These are phyloP conservation scores for Ricinus communis DNA, from an alignment of 345 rosid genomes.

Conservation along the genomic window DNA sequence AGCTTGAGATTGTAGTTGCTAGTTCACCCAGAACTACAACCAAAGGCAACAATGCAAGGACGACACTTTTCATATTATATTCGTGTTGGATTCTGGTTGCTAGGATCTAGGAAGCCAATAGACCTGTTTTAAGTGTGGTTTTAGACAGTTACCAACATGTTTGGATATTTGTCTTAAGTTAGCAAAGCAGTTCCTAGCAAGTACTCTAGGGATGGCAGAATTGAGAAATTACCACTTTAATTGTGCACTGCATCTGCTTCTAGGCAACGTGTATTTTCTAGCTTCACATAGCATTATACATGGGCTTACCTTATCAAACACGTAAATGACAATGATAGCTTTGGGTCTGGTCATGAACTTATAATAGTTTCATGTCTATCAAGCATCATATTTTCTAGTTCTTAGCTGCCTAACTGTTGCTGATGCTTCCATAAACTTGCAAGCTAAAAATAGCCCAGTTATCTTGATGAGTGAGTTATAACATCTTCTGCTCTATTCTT, in stretches of 20 bases:
- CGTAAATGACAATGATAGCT: not conserved
- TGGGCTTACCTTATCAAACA: not conserved
- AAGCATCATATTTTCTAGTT: not conserved
- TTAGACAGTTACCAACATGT: not conserved
- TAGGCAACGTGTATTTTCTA: not conserved
- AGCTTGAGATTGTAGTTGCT: not conserved
- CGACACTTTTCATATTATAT: not conserved
- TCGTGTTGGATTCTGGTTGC: not conserved
- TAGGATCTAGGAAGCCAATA: not conserved
- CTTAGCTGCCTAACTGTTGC: not conserved
- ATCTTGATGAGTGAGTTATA: not conserved
- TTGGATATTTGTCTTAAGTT: not conserved
- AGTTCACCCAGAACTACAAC: not conserved
- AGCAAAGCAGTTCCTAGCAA: not conserved
- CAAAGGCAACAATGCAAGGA: not conserved
- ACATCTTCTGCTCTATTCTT: not conserved
- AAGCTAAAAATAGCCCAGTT: too few species aligned
- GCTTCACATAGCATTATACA: not conserved
- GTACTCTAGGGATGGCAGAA: not conserved
- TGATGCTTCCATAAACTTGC: not conserved
- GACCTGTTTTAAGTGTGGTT: not conserved
- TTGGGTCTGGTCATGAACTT: not conserved
- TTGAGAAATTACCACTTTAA: not conserved
- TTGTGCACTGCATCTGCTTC: not conserved
- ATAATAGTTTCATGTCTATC: not conserved